Conservation (phyloP, 2,329 filamentous ascomycete genomes). For the Pyrenochaeta sp. region DNA sequence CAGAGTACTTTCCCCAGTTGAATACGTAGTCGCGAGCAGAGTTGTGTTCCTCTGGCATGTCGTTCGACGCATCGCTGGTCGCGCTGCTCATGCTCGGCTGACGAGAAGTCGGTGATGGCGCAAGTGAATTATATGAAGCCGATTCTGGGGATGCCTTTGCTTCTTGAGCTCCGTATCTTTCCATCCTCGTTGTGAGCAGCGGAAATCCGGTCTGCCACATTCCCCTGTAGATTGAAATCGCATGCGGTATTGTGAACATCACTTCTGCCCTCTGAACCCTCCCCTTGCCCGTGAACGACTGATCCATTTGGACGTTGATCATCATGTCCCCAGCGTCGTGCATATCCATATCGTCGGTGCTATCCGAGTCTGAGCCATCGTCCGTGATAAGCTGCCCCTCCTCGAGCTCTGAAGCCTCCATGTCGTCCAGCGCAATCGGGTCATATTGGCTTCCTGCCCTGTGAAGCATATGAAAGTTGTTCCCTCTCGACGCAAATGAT, state of each 20-base stretch:
- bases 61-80: slow-evolving; percentile 9
- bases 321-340: slow-evolving; percentile 28
- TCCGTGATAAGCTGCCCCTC: slow-evolving; percentile 18
- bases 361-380: slow-evolving; percentile 6
- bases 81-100: slow-evolving; percentile 17
- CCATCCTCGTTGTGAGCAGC: slow-evolving; percentile 12
- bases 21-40: slow-evolving; percentile 31
- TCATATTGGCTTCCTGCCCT: slow-evolving; percentile 20
- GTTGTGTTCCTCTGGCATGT: slow-evolving; percentile 3
- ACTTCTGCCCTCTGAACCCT: slow-evolving; percentile 15
- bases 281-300: slow-evolving; percentile 2
- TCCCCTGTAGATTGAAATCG: slow-evolving; percentile 24
- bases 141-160: slow-evolving; percentile 11
- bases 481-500: slow-evolving; percentile 19
- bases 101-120: slow-evolving; percentile 18
- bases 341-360: slow-evolving; percentile 23
- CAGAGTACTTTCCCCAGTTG: slow-evolving; percentile 25
- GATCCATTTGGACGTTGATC: slow-evolving; percentile 31
- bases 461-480: slow-evolving; percentile 26
- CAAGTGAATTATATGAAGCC: slow-evolving; percentile 11
- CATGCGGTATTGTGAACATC: slow-evolving; percentile 31
- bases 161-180: slow-evolving; percentile 23
- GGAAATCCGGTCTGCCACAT: slow-evolving; percentile 26
- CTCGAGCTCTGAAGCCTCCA: slow-evolving; percentile 18
- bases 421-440: slow-evolving; percentile 17